Conservation (phyloP, 2,329 filamentous ascomycete species). For the Ilyonectria sp. region DNA sequence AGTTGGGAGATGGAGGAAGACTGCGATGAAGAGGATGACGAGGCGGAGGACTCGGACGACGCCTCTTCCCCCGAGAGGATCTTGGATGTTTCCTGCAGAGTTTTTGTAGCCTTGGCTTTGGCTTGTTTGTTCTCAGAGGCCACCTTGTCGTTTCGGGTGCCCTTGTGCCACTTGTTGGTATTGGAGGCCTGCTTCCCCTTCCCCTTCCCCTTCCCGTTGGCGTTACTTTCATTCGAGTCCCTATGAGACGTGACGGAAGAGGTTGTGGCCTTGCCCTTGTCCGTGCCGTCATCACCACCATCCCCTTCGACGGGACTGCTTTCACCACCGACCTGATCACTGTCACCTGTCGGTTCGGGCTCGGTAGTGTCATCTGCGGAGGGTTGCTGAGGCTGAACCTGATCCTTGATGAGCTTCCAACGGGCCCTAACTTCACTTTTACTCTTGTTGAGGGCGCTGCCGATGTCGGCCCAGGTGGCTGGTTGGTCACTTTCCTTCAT, state of each 20-base stretch:
- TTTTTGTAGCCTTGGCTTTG: conserved; percentile 33
- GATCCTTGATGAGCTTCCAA: conserved; percentile 52
- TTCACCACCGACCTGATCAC: conserved; percentile 10
- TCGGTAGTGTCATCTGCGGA: conserved; percentile 5
- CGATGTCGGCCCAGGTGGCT: conserved; percentile 52
- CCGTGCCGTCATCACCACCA: background rate
- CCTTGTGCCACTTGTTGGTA: conserved; percentile 39
- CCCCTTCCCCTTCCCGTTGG: background rate
- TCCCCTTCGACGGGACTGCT: background rate
- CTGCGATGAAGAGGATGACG: background rate
- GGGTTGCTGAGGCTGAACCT: conserved; percentile 33
- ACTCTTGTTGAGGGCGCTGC: conserved; percentile 42
- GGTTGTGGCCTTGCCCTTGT: background rate
- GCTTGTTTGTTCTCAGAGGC: conserved; percentile 42
- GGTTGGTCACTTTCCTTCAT: conserved; percentile 50
- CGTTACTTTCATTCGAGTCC: conserved; percentile 12
- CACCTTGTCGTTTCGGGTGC: conserved; percentile 38
- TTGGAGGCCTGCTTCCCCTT: conserved; percentile 15
- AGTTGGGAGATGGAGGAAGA: conserved; percentile 38
- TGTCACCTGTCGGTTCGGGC: conserved; percentile 8
- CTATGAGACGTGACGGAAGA: background rate
- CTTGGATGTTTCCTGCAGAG: conserved; percentile 17
- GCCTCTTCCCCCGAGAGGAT: conserved; percentile 48
- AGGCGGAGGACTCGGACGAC: conserved; percentile 39
- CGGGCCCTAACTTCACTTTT: conserved; percentile 52